Percentiles rank a stretch among this genome's conserved stretches.
Conservation (phyloP, 2,329 filamentous ascomycete genomes). For the Aspergillus ruber region DNA sequence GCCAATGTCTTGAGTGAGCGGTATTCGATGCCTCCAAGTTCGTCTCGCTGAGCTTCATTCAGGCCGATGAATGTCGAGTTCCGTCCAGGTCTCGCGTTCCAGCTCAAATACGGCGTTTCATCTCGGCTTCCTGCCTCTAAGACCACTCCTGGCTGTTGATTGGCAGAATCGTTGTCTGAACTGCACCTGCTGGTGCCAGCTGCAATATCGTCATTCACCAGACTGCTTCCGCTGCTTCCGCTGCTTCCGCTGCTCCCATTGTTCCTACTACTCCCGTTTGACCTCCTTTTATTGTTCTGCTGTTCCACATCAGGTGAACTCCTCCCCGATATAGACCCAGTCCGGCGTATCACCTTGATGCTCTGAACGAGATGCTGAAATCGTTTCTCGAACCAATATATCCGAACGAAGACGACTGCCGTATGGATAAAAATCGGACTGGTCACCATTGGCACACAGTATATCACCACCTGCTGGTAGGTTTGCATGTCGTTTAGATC, state of each 20-base stretch:
- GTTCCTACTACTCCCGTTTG: slow-evolving; percentile 34
- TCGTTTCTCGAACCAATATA: slow-evolving; percentile 98
- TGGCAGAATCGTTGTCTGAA: slow-evolving; percentile 10
- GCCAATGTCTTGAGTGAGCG: slow-evolving; percentile 82
- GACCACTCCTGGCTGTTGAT: slow-evolving; percentile 20
- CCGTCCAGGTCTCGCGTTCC: slow-evolving; percentile 82
- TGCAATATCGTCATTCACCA: slow-evolving; percentile 17
- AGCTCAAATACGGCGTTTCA: slow-evolving; percentile 83
- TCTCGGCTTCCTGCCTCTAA: slow-evolving; percentile 33
- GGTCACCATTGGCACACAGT: slow-evolving; percentile 63
- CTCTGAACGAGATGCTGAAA: slow-evolving; percentile 80
- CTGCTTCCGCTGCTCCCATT: slow-evolving; percentile 30
- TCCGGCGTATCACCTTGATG: slow-evolving; percentile 59
- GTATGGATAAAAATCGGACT: slow-evolving; percentile 82
- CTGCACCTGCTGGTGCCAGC: too few species aligned
- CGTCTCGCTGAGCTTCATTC: slow-evolving; percentile 84
- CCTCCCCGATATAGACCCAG: slow-evolving; percentile 43
- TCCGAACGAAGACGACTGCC: slow-evolving; percentile 79
- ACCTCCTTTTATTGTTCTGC: slow-evolving; percentile 29
- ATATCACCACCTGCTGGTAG: slow-evolving; percentile 68
- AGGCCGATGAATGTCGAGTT: slow-evolving; percentile 90
- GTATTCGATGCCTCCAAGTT: slow-evolving; percentile 94
- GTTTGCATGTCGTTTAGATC: slow-evolving; percentile 61
- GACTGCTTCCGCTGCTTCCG: slow-evolving; percentile 26
- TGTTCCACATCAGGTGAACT: slow-evolving; percentile 23